Conservation (phyloP, 805 yeast species). For the Pichia gijzeniarum region DNA sequence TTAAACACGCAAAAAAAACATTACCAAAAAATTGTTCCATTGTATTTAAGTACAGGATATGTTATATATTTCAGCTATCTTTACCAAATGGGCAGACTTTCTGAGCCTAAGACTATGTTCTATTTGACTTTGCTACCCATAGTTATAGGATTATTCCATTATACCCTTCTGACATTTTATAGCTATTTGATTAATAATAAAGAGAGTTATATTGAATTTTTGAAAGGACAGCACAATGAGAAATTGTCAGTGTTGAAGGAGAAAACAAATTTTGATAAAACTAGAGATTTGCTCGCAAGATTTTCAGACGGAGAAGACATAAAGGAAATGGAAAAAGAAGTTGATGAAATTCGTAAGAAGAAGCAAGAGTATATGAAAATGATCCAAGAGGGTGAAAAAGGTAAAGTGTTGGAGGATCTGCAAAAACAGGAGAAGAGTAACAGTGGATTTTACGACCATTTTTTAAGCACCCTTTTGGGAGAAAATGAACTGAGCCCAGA, state of each 20-base stretch:
- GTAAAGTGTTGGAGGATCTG: slow-evolving; percentile 12
- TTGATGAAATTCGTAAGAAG: slow-evolving; percentile 36
- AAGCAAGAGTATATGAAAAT: slow-evolving; percentile 33
- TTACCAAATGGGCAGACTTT: slow-evolving; percentile 1
- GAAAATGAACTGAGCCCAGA: slow-evolving; percentile 58
- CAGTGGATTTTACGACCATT: slow-evolving; percentile 27
- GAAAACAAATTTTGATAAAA: slow-evolving; percentile 67
- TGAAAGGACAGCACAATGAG: slow-evolving; percentile 32
- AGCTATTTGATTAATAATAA: slow-evolving; percentile 20
- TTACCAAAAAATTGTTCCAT: slow-evolving; percentile 15
- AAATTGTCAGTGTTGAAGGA: slow-evolving; percentile 31
- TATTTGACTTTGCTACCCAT: slow-evolving; percentile 14
- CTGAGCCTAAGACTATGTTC: slow-evolving; percentile 4
- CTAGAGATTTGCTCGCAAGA: slow-evolving; percentile 65
- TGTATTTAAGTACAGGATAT: slow-evolving; percentile 21
- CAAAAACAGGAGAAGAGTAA: slow-evolving; percentile 12
- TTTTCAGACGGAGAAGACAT: slow-evolving; percentile 49
- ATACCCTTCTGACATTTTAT: slow-evolving; percentile 14
- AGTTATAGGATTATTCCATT: slow-evolving; percentile 12
- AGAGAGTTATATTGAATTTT: slow-evolving; percentile 21
- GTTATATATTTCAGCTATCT: slow-evolving; percentile 21
- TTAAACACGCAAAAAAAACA: slow-evolving; percentile 14
- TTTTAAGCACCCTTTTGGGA: slow-evolving; percentile 44
- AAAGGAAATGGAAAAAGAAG: slow-evolving; percentile 34
- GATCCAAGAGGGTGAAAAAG: slow-evolving; percentile 26